Percentiles rank a stretch among this genome's conserved stretches.
phyloP scores from a whole-genome alignment of 2,329 filamentous ascomycete genomes.

The Paradendryphiella salina region DNA sequence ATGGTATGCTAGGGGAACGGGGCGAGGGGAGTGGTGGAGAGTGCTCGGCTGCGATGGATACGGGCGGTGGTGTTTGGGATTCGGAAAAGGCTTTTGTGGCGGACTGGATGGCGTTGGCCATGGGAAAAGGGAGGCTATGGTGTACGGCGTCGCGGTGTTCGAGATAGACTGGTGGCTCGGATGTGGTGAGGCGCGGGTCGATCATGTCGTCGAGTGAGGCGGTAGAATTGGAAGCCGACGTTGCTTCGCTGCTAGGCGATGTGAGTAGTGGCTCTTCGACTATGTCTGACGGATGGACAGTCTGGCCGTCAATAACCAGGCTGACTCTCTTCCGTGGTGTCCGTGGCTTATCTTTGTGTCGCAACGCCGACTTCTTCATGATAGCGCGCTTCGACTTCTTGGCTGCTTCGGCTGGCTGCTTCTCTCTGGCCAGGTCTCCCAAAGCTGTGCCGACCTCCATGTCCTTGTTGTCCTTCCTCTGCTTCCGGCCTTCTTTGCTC shows the following conservation, averaged over 20 bases:
- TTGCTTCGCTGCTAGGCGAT: conserved; percentile 38
- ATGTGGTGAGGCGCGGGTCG: conserved; percentile 35
- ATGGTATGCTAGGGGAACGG: conserved; percentile 18
- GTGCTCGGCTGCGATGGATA: conserved; percentile 11
- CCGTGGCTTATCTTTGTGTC: conserved; percentile 28
- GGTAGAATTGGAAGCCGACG: conserved; percentile 37
- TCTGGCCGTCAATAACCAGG: conserved; percentile 46
- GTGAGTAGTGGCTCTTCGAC: conserved; percentile 32
- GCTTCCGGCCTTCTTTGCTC: conserved; percentile 23
- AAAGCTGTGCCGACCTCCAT: conserved; percentile 18
- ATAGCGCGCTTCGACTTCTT: conserved; percentile 36
- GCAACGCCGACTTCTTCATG: conserved; percentile 42
- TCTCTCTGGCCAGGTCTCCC: conserved; percentile 15
- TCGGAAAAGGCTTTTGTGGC: conserved; percentile 26
- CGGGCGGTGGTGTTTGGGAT: conserved; percentile 18
- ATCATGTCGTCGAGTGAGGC: conserved; percentile 40
- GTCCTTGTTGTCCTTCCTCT: conserved; percentile 23
- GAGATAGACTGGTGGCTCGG: conserved; percentile 17
- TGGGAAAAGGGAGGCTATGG: conserved; percentile 37
- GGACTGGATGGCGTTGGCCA: conserved; percentile 26
- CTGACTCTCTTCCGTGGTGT: conserved; percentile 43
- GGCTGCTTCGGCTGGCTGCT: conserved; percentile 17
- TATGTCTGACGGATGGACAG: conserved; percentile 44
- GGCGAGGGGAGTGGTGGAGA: conserved; percentile 24
- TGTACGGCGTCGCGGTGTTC: conserved; percentile 36